Conservation (phyloP, 2,329 filamentous ascomycete genomes). For the Fusarium poae region DNA sequence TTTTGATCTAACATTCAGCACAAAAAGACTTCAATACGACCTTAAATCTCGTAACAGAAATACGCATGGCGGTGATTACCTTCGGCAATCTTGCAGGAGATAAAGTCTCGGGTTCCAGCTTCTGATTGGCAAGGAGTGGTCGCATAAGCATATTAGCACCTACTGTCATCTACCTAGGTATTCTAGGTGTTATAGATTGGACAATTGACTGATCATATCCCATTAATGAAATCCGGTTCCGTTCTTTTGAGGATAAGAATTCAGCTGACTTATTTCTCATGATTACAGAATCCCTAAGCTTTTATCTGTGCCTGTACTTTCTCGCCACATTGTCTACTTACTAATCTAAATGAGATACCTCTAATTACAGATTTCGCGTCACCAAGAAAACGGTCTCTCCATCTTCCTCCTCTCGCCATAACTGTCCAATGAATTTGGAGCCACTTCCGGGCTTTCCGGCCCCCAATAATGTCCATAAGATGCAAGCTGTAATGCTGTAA, state of each 20-base stretch:
- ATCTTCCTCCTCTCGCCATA: conserved; percentile 1
- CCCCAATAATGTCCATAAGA: background rate
- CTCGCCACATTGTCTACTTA: background rate
- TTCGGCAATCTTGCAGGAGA: background rate
- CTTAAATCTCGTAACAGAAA: conserved; percentile 4
- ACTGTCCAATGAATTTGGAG: conserved; percentile 15
- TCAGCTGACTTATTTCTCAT: background rate
- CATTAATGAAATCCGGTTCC: no score
- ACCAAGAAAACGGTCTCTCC: background rate
- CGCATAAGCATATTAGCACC: background rate
- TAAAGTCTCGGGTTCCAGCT: background rate
- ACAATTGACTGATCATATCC: background rate
- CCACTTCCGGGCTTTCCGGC: conserved; percentile 36
- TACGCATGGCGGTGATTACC: background rate
- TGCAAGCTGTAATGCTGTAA: background rate
- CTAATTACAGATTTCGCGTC: background rate
- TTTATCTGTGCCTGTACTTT: background rate
- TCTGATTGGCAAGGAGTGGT: background rate
- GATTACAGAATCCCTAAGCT: background rate
- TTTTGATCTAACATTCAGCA: conserved; percentile 15
- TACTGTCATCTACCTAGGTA: no score
- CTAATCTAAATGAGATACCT: background rate
- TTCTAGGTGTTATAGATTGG: no score
- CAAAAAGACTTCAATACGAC: conserved; percentile 7
- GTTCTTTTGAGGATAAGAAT: background rate